phyloP scores from a whole-genome alignment of 768 basidiomycete genomes.

The Pisolithus sp. region DNA sequence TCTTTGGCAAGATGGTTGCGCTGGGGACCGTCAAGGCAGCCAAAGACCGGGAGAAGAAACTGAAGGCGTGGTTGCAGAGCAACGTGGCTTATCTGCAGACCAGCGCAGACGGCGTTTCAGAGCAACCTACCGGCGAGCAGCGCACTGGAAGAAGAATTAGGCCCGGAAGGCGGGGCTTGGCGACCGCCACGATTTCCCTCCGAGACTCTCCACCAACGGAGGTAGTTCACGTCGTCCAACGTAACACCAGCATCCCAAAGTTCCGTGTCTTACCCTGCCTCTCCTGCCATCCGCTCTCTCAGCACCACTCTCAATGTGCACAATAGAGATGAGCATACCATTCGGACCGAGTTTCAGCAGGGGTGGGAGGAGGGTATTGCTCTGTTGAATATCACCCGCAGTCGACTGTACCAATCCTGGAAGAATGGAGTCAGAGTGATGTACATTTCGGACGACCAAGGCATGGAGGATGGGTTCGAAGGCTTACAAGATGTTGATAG shows the following conservation, averaged over 20 bases:
- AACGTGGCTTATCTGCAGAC: constrained; percentile 8
- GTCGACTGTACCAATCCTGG: constrained; percentile 40
- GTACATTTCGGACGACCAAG: constrained; percentile 28
- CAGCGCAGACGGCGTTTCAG: neutral
- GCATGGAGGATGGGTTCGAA: constrained; percentile 26
- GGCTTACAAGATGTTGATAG: constrained; percentile 29
- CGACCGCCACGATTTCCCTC: constrained; percentile 59
- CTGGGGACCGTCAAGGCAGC: constrained; percentile 55
- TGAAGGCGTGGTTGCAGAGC: constrained; percentile 46
- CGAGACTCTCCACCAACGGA: constrained; percentile 26
- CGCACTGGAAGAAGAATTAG: constrained; percentile 18
- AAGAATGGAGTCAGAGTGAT: constrained; percentile 41
- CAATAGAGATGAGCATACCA: constrained; percentile 30
- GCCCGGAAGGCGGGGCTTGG: constrained; percentile 55
- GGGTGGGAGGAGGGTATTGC: constrained; percentile 61
- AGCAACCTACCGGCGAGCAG: constrained; percentile 1
- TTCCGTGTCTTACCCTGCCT: constrained; percentile 54
- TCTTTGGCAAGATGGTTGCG: constrained; percentile 56
- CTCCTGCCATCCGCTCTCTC: constrained; percentile 44
- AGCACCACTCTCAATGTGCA: constrained; percentile 33
- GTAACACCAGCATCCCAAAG: constrained; percentile 24
- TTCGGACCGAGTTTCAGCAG: constrained; percentile 47
- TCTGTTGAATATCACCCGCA: constrained; percentile 44
- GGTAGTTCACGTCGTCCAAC: constrained; percentile 6
- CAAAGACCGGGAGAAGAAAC: constrained; percentile 58